These are phyloP conservation scores for Chaetomium fimeti DNA, from an alignment of 495 filamentous ascomycete species.

Conservation along the genomic window DNA sequence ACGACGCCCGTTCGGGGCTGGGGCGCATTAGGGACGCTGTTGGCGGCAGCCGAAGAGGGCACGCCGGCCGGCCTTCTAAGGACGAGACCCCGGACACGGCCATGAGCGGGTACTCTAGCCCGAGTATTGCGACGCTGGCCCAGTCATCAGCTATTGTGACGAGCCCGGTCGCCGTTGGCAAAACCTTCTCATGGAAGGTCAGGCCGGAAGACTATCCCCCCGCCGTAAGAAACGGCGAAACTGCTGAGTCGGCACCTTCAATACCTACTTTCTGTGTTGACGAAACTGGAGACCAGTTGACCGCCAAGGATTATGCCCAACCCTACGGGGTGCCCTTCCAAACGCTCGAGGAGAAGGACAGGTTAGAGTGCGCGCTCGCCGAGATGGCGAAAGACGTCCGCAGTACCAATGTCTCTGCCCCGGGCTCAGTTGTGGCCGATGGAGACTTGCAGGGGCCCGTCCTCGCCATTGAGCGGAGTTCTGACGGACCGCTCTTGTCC, in stretches of 20 bases:
- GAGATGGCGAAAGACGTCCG: constrained; percentile 31
- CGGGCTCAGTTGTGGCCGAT: constrained; percentile 48
- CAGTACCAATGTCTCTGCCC: constrained; percentile 37
- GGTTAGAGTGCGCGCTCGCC: constrained; percentile 14
- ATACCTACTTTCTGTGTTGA: constrained; percentile 4
- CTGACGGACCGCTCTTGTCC: constrained; percentile 23
- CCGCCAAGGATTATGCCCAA: neutral
- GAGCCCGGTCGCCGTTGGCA: constrained; percentile 38
- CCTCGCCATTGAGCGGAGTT: constrained; percentile 38
- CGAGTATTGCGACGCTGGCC: constrained; percentile 40
- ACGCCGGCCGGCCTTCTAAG: constrained; percentile 48
- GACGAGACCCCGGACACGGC: constrained; percentile 42
- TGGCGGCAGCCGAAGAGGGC: constrained; percentile 53
- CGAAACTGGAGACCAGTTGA: constrained; percentile 10
- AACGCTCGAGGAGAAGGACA: constrained; percentile 16
- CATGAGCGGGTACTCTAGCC: constrained; percentile 29
- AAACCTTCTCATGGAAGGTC: constrained; percentile 56
- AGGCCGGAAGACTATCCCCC: constrained; percentile 56
- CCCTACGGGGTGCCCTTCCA: neutral
- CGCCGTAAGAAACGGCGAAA: constrained; percentile 37
- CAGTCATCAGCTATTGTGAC: constrained; percentile 40
- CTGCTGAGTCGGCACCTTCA: constrained; percentile 25
- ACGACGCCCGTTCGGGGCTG: constrained; percentile 79
- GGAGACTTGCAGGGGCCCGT: constrained; percentile 44
- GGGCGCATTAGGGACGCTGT: constrained; percentile 84